These are phyloP conservation scores for Eucalyptus erythrocorys DNA, from an alignment of 345 rosid genomes.

Conservation along the genomic window DNA sequence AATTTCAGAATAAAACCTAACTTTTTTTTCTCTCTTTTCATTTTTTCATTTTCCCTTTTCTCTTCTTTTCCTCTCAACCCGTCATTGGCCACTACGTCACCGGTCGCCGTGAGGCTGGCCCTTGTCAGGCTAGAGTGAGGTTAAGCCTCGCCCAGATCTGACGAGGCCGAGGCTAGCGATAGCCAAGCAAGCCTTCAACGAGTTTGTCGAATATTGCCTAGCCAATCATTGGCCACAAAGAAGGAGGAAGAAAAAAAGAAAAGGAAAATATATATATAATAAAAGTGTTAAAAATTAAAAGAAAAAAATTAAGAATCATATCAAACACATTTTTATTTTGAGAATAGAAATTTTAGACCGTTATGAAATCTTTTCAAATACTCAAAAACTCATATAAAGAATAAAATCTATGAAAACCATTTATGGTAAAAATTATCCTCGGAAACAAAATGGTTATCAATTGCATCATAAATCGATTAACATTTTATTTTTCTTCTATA, in stretches of 20 bases:
- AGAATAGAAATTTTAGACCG: accelerated
- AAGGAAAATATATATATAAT: accelerated
- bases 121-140: accelerated
- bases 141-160: accelerated
- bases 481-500: too few species aligned
- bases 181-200: accelerated
- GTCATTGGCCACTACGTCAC: too few species aligned
- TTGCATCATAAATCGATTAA: too few species aligned
- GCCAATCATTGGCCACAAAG: too few species aligned
- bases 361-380: too few species aligned
- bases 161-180: accelerated
- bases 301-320: accelerated
- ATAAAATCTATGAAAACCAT: too few species aligned
- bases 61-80: accelerated
- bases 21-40: accelerated
- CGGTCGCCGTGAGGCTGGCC: accelerated
- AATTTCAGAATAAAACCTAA: accelerated
- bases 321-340: accelerated
- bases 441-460: accelerated
- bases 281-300: accelerated
- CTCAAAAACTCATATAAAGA: too few species aligned
- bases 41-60: too few species aligned
- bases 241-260: accelerated
- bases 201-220: accelerated
- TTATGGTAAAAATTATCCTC: accelerated